Percentiles rank a stretch among this genome's conserved stretches.
Conservation (phyloP, 2,329 filamentous ascomycete genomes). For the Basipetospora chlamydospora region DNA sequence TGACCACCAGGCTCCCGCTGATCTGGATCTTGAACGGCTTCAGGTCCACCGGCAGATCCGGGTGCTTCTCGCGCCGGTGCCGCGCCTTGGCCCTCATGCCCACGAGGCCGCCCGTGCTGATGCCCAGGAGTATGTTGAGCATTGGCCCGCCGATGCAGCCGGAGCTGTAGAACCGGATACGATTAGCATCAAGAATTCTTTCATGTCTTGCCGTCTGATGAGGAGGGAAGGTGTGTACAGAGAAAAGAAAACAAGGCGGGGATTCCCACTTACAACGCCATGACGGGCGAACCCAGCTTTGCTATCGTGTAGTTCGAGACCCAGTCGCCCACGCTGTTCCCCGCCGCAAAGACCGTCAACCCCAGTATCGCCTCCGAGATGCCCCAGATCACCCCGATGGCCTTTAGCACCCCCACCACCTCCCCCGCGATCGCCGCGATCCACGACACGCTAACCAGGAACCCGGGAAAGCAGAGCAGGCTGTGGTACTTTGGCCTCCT, state of each 20-base stretch:
- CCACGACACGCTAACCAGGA: conserved; percentile 85
- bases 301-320: conserved; percentile 93
- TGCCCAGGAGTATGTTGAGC: conserved; percentile 90
- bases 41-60: conserved; percentile 48
- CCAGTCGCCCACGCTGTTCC: conserved; percentile 86
- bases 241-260: not conserved
- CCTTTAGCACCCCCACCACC: conserved; percentile 88
- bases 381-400: conserved; percentile 76
- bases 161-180: conserved; percentile 29
- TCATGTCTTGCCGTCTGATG: not conserved
- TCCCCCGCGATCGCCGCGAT: conserved; percentile 92
- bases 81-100: conserved; percentile 65
- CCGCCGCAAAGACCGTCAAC: conserved; percentile 89
- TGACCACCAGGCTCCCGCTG: conserved; percentile 72
- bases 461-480: conserved; percentile 75
- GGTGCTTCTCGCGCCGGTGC: conserved; percentile 51
- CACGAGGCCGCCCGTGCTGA: conserved; percentile 80
- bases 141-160: conserved; percentile 98
- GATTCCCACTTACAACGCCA: conserved; percentile 52
- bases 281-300: conserved; percentile 84
- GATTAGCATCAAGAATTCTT: not conserved
- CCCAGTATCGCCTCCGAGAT: conserved; percentile 93
- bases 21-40: conserved; percentile 73
- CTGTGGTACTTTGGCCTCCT: conserved; percentile 60
- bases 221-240: no score